Conservation (phyloP, 768 basidiomycete genomes). For the Amyloporia xantha region DNA sequence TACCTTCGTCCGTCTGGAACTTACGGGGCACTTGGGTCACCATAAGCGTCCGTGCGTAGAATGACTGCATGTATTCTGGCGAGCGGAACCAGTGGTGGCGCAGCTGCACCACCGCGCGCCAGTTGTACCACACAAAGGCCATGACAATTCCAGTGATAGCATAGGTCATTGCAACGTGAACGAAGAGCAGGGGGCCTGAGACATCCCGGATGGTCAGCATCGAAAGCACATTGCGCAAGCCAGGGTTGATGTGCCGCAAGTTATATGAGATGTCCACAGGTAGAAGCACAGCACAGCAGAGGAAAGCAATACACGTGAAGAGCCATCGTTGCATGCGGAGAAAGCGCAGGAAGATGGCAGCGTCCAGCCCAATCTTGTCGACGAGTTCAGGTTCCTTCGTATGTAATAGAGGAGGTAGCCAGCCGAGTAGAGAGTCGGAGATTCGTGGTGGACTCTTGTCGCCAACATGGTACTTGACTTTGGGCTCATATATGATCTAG, state of each 20-base stretch:
- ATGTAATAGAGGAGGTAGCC: conserved; percentile 80
- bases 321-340: conserved; percentile 75
- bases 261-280: conserved; percentile 88
- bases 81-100: conserved; percentile 86
- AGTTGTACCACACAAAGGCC: conserved; percentile 65
- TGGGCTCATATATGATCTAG: conserved; percentile 88
- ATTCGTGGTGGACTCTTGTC: conserved; percentile 75
- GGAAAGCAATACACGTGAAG: conserved; percentile 55
- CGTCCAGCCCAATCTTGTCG: conserved; percentile 87
- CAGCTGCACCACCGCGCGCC: conserved; percentile 71
- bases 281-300: conserved; percentile 69
- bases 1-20: conserved; percentile 78
- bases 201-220: conserved; percentile 88
- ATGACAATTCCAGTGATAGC: conserved; percentile 71
- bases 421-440: conserved; percentile 77
- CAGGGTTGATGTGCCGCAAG: conserved; percentile 48
- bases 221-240: conserved; percentile 55
- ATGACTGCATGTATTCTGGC: conserved; percentile 80
- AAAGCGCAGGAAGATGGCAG: conserved; percentile 89
- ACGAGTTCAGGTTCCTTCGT: conserved; percentile 87
- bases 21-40: conserved; percentile 75
- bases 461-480: conserved; percentile 84
- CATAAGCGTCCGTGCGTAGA: conserved; percentile 90
- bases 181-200: conserved; percentile 60
- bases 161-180: conserved; percentile 81